A percentile compares a stretch with the other conserved stretches of the same genome.
Conservation (phyloP, 441 rosid genomes). For the Populus tomentosa region DNA sequence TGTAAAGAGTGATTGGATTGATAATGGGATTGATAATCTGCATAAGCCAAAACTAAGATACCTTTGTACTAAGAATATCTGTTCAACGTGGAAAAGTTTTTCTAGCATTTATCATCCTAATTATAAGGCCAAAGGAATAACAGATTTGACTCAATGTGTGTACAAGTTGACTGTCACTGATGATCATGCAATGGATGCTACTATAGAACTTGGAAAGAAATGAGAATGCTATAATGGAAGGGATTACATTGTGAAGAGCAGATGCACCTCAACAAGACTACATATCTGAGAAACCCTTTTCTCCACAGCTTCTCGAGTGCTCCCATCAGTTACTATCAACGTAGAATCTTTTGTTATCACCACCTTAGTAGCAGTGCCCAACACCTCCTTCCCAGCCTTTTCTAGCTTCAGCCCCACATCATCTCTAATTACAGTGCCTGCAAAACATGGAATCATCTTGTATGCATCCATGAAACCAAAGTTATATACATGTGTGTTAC, state of each 20-base stretch:
- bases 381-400: conserved; percentile 67
- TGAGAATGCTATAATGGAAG: neutral
- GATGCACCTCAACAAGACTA: conserved; percentile 61
- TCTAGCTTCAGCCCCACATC: conserved; percentile 66
- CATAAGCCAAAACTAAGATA: neutral
- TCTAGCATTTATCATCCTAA: neutral
- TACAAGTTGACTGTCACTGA: neutral
- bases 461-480: neutral
- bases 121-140: neutral
- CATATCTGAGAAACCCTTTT: conserved; percentile 69
- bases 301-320: conserved; percentile 58
- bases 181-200: neutral
- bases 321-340: conserved; percentile 69
- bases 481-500: no score
- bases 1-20: no score
- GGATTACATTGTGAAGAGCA: conserved; percentile 1
- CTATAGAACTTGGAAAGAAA: neutral
- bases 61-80: neutral
- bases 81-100: neutral
- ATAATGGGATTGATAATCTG: no score
- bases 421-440: conserved; percentile 89
- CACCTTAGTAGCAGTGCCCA: conserved; percentile 69
- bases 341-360: conserved; percentile 77
- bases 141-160: neutral
- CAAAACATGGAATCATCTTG: conserved; percentile 18